Percentiles rank a stretch among this genome's conserved stretches.
Evolutionary conservation across 345 rosid species (phyloP).

Genomic region (Rhizophora apiculata): DNA sequence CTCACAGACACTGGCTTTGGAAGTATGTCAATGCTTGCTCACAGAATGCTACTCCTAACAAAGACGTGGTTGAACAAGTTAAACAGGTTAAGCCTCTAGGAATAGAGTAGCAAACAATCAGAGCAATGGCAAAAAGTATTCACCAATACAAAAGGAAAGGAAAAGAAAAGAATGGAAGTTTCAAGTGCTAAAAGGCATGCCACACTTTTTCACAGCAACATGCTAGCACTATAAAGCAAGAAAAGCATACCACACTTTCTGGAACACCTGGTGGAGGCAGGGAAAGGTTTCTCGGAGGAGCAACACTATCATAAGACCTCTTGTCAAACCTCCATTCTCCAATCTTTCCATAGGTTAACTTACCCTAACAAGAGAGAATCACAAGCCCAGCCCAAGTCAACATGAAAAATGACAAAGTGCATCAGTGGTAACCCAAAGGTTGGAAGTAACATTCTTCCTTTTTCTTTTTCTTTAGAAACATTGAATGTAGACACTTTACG

Average conservation of each 20-base stretch:
- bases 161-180: no score
- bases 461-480: not conserved
- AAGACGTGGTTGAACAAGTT: no score
- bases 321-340: conserved; percentile 99
- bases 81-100: no score
- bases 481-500: not conserved
- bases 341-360: conserved; percentile 76
- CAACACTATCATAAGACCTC: conserved; percentile 55
- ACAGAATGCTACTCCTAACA: no score
- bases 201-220: not conserved
- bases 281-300: conserved; percentile 84
- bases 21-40: no score
- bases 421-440: conserved; percentile 7
- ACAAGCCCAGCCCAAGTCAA: not conserved
- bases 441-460: conserved; percentile 8
- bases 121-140: no score
- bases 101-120: no score
- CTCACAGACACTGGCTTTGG: no score
- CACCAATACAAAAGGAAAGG: no score
- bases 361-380: conserved; percentile 49
- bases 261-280: conserved; percentile 94
- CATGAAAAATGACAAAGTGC: not conserved
- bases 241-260: conserved; percentile 81
- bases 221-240: not conserved
- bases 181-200: no score